Percentiles rank a stretch among this genome's conserved stretches.
Conservation (phyloP, 2,329 filamentous ascomycete genomes). For the Nannizzia gypsea region DNA sequence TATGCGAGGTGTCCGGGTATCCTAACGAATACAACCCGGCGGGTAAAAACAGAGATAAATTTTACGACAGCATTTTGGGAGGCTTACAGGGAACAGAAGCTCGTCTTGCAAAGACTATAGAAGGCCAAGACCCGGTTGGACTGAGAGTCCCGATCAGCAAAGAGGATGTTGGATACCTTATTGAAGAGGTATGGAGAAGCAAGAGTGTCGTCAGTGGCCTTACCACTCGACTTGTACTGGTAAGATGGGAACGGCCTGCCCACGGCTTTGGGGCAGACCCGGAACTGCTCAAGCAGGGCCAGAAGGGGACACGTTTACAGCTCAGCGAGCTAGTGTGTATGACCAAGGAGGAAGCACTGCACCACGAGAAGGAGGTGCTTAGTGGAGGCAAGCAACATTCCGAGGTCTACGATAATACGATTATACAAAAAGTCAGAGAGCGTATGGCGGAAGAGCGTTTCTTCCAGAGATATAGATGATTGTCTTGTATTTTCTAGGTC, state of each 20-base stretch:
- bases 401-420: conserved; percentile 60
- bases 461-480: conserved; percentile 37
- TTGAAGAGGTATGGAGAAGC: conserved; percentile 79
- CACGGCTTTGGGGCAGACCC: conserved; percentile 50
- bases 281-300: conserved; percentile 48
- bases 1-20: conserved; percentile 69
- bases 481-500: neutral
- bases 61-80: conserved; percentile 75
- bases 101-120: conserved; percentile 50
- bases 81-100: conserved; percentile 69
- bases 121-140: conserved; percentile 48
- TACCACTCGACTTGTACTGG: conserved; percentile 64
- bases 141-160: conserved; percentile 66
- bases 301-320: conserved; percentile 60
- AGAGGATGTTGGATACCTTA: conserved; percentile 73
- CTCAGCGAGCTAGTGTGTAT: conserved; percentile 70
- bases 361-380: conserved; percentile 70
- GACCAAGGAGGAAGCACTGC: conserved; percentile 78
- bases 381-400: conserved; percentile 54
- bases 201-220: conserved; percentile 74
- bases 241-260: conserved; percentile 62
- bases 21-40: conserved; percentile 67
- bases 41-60: conserved; percentile 73
- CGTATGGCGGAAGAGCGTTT: conserved; percentile 55
- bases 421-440: conserved; percentile 54